Base-by-base conservation (phyloP, 495 filamentous ascomycete genomes). In the Aspergillus egyptiacus region DNA sequence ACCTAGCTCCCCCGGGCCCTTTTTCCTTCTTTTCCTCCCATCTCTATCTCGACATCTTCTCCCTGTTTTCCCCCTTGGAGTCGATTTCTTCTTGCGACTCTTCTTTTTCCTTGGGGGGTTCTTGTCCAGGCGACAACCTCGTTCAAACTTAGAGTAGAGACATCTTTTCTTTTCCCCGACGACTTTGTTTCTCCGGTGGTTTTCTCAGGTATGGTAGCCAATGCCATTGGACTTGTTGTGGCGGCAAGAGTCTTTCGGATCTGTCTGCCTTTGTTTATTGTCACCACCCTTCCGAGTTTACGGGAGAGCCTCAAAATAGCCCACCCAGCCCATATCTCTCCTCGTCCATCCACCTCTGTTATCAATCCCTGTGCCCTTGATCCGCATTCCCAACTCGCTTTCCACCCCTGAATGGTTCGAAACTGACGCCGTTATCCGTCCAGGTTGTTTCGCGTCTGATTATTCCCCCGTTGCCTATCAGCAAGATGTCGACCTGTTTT, bases 401-500 rank as follows among this genome's bases (percentile, higher is more conserved):
- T n/a, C n/a, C n/a, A n/a, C n/a, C n/a, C n/a, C n/a, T n/a, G 20
- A 6, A 51, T 23, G 42, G 41, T n/a, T 27, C 35, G 25, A 19
- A 6, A 48, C 51, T 54, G 37, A 52, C 18, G 19, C 15, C 42
- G 39, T 48, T 23, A 13, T 27, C 27, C 28, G 10, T 43, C 23
- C 23, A 52, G 50, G 31, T 53, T 45, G 28, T 47, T 23, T 48
- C 36, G 32, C 50, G 42, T 53, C 45, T 38, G 38, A 30, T 38
- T 51, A 32, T 20, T 46, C 49, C 53, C 34, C 37, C 45, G 48
- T 58, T 61, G 64, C 52, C 42, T 46, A 49, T 54, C 59, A 66
- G 56, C 70, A 72, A 67, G 55, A 73, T 73, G 70, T 68, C 69
- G 62, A 60, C 57, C 40, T 51, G 41, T 50, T 50, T 50, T 46